Conservation (phyloP, 2,329 filamentous ascomycete species). For the Elsinoe necatrix region DNA sequence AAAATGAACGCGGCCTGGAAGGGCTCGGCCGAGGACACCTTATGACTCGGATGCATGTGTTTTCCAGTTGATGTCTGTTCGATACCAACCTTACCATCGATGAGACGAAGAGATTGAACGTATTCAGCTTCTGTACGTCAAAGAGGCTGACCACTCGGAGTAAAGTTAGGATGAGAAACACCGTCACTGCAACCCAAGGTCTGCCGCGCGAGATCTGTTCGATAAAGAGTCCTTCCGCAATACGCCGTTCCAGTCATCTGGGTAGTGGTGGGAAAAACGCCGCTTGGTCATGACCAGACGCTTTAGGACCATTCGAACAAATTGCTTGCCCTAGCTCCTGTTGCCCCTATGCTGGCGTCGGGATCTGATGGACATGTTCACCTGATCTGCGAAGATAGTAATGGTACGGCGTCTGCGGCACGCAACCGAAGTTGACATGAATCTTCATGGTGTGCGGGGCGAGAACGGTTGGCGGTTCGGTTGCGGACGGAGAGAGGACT, state of each 20-base stretch:
- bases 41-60: not conserved
- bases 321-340: not conserved
- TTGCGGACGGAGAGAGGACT: constrained; percentile 10
- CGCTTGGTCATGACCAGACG: not conserved
- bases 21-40: not conserved
- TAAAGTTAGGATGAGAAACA: not conserved
- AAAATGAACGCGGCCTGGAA: not conserved
- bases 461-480: not conserved
- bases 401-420: not conserved
- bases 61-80: not conserved
- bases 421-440: constrained; percentile 9
- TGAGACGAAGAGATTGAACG: not conserved
- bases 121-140: not conserved
- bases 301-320: not conserved
- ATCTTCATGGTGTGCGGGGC: not conserved
- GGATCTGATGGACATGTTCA: not conserved
- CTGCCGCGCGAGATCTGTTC: not conserved
- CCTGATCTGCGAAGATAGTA: constrained; percentile 2
- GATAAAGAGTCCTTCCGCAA: not conserved
- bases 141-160: not conserved
- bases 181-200: not conserved
- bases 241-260: not conserved
- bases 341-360: not conserved
- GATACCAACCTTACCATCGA: not conserved
- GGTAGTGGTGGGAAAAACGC: constrained; percentile 10